Evolutionary conservation across 306 rosid species (phyloP), one percentile per base, ranked within the genome.

Genomic region (Abrus precatorius): DNA sequence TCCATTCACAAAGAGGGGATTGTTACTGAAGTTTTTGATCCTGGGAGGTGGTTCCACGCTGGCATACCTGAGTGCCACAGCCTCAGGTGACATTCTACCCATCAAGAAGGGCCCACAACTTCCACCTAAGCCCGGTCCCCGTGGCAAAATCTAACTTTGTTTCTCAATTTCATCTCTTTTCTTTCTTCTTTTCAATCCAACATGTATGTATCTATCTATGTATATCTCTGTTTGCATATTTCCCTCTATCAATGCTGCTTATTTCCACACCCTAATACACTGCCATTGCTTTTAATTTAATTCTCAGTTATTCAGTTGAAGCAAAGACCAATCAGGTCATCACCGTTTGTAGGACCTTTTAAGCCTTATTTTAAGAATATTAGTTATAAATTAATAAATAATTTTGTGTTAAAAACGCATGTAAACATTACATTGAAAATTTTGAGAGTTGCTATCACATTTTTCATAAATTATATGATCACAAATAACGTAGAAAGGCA

Each of bases 41-140:
- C 54, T 93, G 59, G 99, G 97, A 77, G 97, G 99, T 67, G 98
- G 92, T 65, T 89, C 95, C 74, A 74, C 99, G 56, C 85, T 93
- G 20, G 93, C 89, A 62, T 95, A 91, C 89, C 68, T 73, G 80
- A 91, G 98, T 72, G 86, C 97, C 84, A 93, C 98, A 9, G 93
- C 98, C 44, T 67, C 97, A 1, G 94, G 76, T 57, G 99, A 95
- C 80, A 30, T 93, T 79, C 88, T 95, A 38, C 99, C 98, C n/a
- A 95, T 95, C 86, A 88, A 90, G 94, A 93, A 90, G 83, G 99
- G 97, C 36, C 99, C 99, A 70, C 97, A 93, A 88, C 99, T 90
- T 45, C 99, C 99, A 64, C 98, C 99, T 10, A 76, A 86, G 89
- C 89, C 50, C 1, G 99, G 99, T 20, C 99, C 99, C 0, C 96